Percentiles rank a stretch among this genome's conserved stretches.
These are phyloP conservation scores for Trametes punicea DNA, from an alignment of 768 basidiomycete genomes.

Conservation along the genomic window DNA sequence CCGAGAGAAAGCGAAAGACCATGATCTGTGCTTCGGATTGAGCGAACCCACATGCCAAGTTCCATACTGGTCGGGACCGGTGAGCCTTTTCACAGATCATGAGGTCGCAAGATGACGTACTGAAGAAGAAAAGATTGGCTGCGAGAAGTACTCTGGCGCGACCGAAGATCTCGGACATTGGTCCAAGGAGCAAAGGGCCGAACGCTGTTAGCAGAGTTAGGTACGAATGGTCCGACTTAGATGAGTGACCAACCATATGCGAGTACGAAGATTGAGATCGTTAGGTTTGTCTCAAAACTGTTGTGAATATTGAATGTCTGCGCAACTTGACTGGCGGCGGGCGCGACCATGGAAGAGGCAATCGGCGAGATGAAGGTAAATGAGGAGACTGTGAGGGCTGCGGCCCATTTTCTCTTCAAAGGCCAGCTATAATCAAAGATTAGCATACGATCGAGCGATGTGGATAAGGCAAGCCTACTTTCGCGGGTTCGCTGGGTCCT, in stretches of 20 bases:
- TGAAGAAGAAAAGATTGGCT: constrained; percentile 64
- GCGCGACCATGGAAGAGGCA: constrained; percentile 74
- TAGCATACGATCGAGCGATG: not conserved
- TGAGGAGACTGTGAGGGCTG: constrained; percentile 23
- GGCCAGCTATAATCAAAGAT: constrained; percentile 45
- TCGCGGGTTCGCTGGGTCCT: constrained; percentile 35
- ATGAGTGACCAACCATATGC: constrained; percentile 61
- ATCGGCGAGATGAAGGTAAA: constrained; percentile 39
- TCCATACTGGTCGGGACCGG: constrained; percentile 49
- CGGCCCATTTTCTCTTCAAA: constrained; percentile 54
- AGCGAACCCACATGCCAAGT: constrained; percentile 56
- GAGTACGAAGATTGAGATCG: constrained; percentile 55
- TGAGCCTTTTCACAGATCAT: not conserved
- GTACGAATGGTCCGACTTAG: no score
- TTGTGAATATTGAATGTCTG: constrained; percentile 53
- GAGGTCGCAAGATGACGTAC: constrained; percentile 30
- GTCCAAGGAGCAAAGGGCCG: constrained; percentile 48
- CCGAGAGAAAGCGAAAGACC: constrained; percentile 65
- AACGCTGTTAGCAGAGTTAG: constrained; percentile 42
- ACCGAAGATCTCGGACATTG: constrained; percentile 70
- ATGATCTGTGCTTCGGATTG: constrained; percentile 55
- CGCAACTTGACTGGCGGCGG: constrained; percentile 52
- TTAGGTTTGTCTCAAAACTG: constrained; percentile 48
- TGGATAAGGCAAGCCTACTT: constrained; percentile 28
- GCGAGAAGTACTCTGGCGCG: constrained; percentile 58